Evolutionary conservation across 441 rosid species (phyloP).

Genomic region (Arabidopsis hybrid): DNA sequence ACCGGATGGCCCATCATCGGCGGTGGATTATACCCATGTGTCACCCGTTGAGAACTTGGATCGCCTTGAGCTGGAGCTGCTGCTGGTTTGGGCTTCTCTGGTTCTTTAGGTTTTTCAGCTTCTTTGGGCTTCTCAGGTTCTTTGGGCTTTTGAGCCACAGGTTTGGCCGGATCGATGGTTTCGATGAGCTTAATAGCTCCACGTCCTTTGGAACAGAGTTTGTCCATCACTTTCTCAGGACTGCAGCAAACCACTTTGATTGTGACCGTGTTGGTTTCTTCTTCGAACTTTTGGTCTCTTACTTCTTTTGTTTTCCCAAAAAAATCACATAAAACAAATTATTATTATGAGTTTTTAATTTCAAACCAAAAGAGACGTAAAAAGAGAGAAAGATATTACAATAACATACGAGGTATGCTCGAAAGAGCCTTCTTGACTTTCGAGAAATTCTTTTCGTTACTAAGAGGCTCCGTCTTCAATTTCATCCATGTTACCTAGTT

Average conservation of each 20-base stretch:
- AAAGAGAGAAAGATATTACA: too few relatives aligned
- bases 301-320: conserved; percentile 48
- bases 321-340: background rate
- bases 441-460: conserved; percentile 48
- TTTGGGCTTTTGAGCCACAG: conserved; percentile 24
- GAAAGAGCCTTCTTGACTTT: conserved; percentile 68
- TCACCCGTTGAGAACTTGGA: background rate
- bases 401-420: conserved; percentile 59
- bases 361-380: background rate
- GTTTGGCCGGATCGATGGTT: conserved; percentile 33
- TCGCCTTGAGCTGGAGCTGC: conserved; percentile 4
- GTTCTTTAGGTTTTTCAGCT: conserved; percentile 37
- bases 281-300: conserved; percentile 56
- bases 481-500: conserved; percentile 56
- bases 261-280: conserved; percentile 56
- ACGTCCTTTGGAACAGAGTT: conserved; percentile 58
- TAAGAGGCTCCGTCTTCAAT: conserved; percentile 54
- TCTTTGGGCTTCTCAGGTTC: conserved; percentile 38
- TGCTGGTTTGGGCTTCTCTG: conserved; percentile 38
- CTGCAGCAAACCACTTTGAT: conserved; percentile 72
- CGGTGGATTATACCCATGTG: background rate
- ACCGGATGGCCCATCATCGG: background rate
- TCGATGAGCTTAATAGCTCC: conserved; percentile 52
- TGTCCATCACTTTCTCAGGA: conserved; percentile 63
- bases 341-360: too few relatives aligned